Percentiles rank a stretch among this genome's conserved stretches.
These are phyloP conservation scores for Echria macrotheca DNA, from an alignment of 495 filamentous ascomycete species.

Conservation along the genomic window DNA sequence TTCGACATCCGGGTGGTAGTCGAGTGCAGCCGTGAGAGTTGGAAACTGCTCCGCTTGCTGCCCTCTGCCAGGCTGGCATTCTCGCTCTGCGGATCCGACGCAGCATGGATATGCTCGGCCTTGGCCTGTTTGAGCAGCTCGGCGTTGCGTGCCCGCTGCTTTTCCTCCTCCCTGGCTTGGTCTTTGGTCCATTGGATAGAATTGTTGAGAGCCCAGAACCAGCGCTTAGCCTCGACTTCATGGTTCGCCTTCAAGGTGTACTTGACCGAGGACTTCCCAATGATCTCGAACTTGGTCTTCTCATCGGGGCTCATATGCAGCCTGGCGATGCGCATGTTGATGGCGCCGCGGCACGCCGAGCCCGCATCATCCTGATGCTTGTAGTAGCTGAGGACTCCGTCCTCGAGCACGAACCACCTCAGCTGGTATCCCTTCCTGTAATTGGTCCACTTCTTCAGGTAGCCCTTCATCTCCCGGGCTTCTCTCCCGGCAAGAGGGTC, in stretches of 20 bases:
- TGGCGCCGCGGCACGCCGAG: constrained; percentile 90
- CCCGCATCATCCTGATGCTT: constrained; percentile 97
- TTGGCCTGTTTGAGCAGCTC: constrained; percentile 70
- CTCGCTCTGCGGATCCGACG: constrained; percentile 47
- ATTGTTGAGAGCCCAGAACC: constrained; percentile 99
- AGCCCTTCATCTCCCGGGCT: constrained; percentile 93
- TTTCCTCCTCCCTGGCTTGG: constrained; percentile 85
- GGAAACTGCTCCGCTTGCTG: constrained; percentile 38
- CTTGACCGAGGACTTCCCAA: constrained; percentile 97
- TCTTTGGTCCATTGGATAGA: constrained; percentile 98
- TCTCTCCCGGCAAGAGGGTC: constrained; percentile 76
- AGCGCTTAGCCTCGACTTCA: constrained; percentile 84
- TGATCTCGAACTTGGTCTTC: constrained; percentile 94
- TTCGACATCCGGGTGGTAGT: constrained; percentile 16
- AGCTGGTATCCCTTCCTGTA: constrained; percentile 95
- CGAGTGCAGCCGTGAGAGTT: constrained; percentile 39
- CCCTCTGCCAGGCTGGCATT: constrained; percentile 41
- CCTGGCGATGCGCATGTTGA: constrained; percentile 95
- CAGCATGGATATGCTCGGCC: constrained; percentile 26
- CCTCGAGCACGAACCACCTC: constrained; percentile 95
- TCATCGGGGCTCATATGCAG: constrained; percentile 94
- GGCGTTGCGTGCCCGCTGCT: constrained; percentile 62
- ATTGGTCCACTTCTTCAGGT: constrained; percentile 98
- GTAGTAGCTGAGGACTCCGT: constrained; percentile 96
- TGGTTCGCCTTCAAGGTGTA: constrained; percentile 97